Conservation (phyloP, 2,329 filamentous ascomycete genomes). For the Diaporthe humulicola region DNA sequence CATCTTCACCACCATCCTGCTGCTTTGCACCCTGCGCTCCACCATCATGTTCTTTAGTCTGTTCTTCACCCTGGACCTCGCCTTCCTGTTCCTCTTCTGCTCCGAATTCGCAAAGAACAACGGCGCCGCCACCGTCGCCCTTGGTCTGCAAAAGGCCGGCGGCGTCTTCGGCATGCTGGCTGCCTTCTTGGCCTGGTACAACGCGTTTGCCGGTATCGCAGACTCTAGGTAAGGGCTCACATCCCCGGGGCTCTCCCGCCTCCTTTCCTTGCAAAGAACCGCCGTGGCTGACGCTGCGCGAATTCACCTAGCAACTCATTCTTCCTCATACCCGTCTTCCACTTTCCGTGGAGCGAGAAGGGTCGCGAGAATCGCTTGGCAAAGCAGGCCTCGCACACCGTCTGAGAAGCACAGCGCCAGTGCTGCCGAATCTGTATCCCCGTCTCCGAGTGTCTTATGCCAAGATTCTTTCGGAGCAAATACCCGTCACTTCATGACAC, state of each 20-base stretch:
- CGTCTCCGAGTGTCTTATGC: not conserved
- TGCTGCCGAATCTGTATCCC: not conserved
- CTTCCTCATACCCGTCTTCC: slow-evolving; percentile 91
- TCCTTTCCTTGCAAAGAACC: not conserved
- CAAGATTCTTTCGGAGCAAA: not conserved
- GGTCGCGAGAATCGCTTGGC: slow-evolving; percentile 69
- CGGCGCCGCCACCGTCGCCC: slow-evolving; percentile 59
- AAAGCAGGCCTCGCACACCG: slow-evolving; percentile 61
- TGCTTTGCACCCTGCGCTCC: slow-evolving; percentile 81
- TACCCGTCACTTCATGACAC: slow-evolving; percentile 15
- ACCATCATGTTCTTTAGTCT: slow-evolving; percentile 83
- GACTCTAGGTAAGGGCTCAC: slow-evolving; percentile 70
- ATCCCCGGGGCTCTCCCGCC: not conserved
- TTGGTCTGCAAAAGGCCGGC: slow-evolving; percentile 74
- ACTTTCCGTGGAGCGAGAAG: slow-evolving; percentile 95
- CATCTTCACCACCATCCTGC: slow-evolving; percentile 83
- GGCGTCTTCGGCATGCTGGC: slow-evolving; percentile 85
- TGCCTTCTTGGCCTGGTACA: slow-evolving; percentile 89
- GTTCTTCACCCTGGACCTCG: slow-evolving; percentile 82
- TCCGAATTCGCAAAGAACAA: slow-evolving; percentile 70
- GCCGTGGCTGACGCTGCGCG: slow-evolving; percentile 29
- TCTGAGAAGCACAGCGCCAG: slow-evolving; percentile 40
- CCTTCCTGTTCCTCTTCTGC: slow-evolving; percentile 80
- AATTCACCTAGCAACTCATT: slow-evolving; percentile 78
- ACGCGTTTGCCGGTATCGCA: slow-evolving; percentile 84